These are phyloP conservation scores for Trichoderma gamsii DNA, from an alignment of 495 filamentous ascomycete species.

Conservation along the genomic window DNA sequence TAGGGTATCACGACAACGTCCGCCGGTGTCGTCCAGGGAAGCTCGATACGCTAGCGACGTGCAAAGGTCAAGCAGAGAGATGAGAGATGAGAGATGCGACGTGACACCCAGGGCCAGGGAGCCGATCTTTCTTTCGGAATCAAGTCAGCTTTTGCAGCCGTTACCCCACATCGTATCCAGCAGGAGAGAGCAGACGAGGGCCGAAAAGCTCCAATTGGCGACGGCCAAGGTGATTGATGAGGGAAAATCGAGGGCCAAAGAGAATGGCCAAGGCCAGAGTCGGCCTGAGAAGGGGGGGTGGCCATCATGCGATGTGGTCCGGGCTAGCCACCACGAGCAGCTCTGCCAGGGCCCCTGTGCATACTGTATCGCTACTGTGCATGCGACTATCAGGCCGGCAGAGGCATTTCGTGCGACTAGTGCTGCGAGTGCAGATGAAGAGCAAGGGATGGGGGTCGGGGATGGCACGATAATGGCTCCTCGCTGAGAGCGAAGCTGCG, in stretches of 20 bases:
- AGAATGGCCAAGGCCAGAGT: background rate
- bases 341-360: background rate
- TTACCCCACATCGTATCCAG: constrained; percentile 6
- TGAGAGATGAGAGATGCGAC: constrained; percentile 14
- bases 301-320: background rate
- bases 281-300: background rate
- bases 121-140: constrained; percentile 7
- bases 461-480: constrained; percentile 7
- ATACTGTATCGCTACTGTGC: constrained; percentile 7
- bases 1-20: constrained; percentile 14
- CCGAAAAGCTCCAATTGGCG: background rate
- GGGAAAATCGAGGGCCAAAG: background rate
- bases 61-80: background rate
- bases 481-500: background rate
- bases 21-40: background rate
- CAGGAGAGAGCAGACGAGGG: background rate
- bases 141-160: constrained; percentile 9
- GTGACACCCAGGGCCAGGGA: constrained; percentile 10
- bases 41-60: background rate
- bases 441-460: background rate
- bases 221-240: background rate
- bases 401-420: constrained; percentile 6
- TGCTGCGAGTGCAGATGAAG: background rate
- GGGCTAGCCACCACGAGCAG: background rate
- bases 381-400: background rate